phyloP scores from a whole-genome alignment of 306 rosid genomes.

The Datisca glomerata region DNA sequence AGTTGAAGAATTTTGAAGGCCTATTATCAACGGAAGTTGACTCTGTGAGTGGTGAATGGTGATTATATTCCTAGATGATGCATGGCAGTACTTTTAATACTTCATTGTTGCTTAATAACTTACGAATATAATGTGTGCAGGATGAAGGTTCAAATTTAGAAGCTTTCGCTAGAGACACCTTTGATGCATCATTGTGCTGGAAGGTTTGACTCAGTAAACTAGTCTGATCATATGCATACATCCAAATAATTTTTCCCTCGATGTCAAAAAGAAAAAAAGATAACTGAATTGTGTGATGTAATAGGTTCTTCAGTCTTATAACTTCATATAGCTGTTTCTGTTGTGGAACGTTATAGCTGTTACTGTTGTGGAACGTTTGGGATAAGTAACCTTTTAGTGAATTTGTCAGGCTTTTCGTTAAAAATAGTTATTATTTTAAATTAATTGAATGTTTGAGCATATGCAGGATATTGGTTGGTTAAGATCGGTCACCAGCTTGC shows the following conservation, averaged over 20 bases:
- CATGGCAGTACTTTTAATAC: too few species aligned
- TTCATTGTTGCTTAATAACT: neutral
- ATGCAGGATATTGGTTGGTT: conserved; percentile 26
- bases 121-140: conserved; percentile 18
- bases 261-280: too few species aligned
- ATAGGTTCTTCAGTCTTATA: too few species aligned
- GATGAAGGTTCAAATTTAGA: conserved; percentile 35
- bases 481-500: conserved; percentile 25
- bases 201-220: conserved; percentile 21
- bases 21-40: conserved; percentile 24
- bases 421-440: too few species aligned
- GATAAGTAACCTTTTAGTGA: too few species aligned
- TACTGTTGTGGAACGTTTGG: too few species aligned
- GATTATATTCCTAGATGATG: neutral
- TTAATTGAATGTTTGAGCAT: neutral
- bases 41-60: conserved; percentile 30
- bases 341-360: too few species aligned
- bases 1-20: conserved; percentile 48
- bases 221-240: neutral
- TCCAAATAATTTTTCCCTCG: neutral
- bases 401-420: neutral
- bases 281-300: too few species aligned
- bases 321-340: too few species aligned
- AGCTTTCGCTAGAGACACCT: conserved; percentile 15
- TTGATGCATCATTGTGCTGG: conserved; percentile 48